These are phyloP conservation scores for Adiantum capillusveneris DNA, from an alignment of 75 land plant species.

Conservation along the genomic window DNA sequence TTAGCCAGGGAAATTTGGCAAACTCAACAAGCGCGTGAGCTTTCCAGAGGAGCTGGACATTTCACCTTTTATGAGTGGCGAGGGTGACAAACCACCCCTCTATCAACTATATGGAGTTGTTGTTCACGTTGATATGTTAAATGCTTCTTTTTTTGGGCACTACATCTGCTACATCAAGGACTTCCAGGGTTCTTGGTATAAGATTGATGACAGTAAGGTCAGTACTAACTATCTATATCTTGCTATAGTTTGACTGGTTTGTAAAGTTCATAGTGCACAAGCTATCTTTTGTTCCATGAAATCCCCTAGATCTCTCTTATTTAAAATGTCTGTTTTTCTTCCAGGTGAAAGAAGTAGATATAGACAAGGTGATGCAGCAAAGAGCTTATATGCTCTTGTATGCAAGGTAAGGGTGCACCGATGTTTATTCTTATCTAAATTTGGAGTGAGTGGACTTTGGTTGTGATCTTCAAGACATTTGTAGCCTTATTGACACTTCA, in stretches of 20 bases:
- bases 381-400: slow-evolving; percentile 91
- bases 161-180: slow-evolving; percentile 83
- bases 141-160: slow-evolving; percentile 96
- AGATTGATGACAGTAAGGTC: slow-evolving; percentile 88
- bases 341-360: slow-evolving; percentile 77
- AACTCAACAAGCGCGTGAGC: slow-evolving; percentile 77
- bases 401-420: no score
- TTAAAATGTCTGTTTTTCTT: not conserved
- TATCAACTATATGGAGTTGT: slow-evolving; percentile 91
- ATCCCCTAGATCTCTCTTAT: not conserved
- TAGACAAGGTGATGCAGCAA: slow-evolving; percentile 52
- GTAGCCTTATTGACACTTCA: no score
- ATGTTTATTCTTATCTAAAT: no score
- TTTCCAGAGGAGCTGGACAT: slow-evolving; percentile 76
- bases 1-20: slow-evolving; percentile 98
- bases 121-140: slow-evolving; percentile 90
- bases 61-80: slow-evolving; percentile 64
- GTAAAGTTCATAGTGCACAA: not conserved
- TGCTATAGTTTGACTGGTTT: not conserved
- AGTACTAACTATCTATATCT: not conserved
- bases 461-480: no score
- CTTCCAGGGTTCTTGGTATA: slow-evolving; percentile 68
- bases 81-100: slow-evolving; percentile 32
- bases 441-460: no score
- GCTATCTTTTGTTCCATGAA: not conserved